Evolutionary conservation across 495 filamentous ascomycete species (phyloP), one percentile per base, ranked within the genome.

Genomic region (Aspergillus taichungensis): DNA sequence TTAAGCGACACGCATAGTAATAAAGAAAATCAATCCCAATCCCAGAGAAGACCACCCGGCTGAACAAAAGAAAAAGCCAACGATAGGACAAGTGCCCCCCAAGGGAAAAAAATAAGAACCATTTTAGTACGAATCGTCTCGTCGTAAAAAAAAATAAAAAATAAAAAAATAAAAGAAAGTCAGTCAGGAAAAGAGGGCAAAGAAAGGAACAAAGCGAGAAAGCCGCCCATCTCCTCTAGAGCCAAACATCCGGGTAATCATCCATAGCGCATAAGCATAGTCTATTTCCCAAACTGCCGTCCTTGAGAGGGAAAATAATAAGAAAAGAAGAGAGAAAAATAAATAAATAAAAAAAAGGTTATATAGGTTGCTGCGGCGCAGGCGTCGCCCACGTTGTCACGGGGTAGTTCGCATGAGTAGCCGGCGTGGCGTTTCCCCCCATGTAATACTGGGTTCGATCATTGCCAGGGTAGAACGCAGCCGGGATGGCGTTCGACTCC

Each of bases 341-440:
- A 39, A 55, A 18, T 24, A 45, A 50, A 40, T 43, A 30, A 10
- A 32, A 37, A 43, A 30, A 8, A 31, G 14, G 50, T 66, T 54
- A 72, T 24, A 72, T 69, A 43, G 67, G 68, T 12, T 67, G 67
- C 40, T 70, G 68, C 10, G 65, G 60, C 7, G 68, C 63, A 13
- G 67, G 60, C 6, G 68, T 71, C 30, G 66, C 64, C 67, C 67
- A 70, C 10, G 65, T 53, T 6, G 66, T 55, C 13, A 69, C 58
- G 6, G 65, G 62, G 38, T 72, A 72, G 34, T 56, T 61, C 2
- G 62, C 46, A 44, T 68, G 65, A 28, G 60, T 56, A 4, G 58
- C 51, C 4, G 61, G 56, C 3, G 54, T 41, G 0, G 58, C 47
- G 8, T 57, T 55, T 12, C 55, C 54, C 13, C 55, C 54, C 34